Percentiles rank a stretch among this genome's conserved stretches.
Evolutionary conservation across 257 asterid species (phyloP).

Genomic region (Solanum chilense): DNA sequence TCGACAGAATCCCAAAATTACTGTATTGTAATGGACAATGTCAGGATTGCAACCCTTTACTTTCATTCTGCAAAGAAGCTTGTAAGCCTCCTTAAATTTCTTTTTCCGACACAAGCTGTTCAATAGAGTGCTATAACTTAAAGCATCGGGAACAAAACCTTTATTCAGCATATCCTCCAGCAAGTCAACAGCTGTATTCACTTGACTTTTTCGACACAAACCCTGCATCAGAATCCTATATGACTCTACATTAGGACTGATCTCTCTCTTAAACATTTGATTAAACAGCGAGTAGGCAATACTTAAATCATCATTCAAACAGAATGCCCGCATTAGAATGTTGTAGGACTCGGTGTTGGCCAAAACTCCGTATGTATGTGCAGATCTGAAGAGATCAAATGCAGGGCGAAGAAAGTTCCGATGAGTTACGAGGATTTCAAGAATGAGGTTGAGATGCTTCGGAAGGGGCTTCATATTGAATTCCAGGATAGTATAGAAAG

Average conservation of each 20-base stretch:
- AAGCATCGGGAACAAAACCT: slow-evolving; percentile 77
- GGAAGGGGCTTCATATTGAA: slow-evolving; percentile 60
- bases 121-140: slow-evolving; percentile 68
- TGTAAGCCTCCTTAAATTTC: slow-evolving; percentile 88
- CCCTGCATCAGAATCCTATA: slow-evolving; percentile 82
- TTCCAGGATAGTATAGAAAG: slow-evolving; percentile 69
- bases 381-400: slow-evolving; percentile 62
- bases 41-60: slow-evolving; percentile 87
- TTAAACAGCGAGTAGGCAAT: slow-evolving; percentile 66
- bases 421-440: slow-evolving; percentile 51
- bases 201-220: slow-evolving; percentile 88
- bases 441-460: slow-evolving; percentile 68
- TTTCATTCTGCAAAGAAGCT: slow-evolving; percentile 90
- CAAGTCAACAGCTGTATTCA: slow-evolving; percentile 72
- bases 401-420: slow-evolving; percentile 54
- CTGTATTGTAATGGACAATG: slow-evolving; percentile 73
- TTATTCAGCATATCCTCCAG: slow-evolving; percentile 93
- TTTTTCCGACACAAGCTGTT: slow-evolving; percentile 81
- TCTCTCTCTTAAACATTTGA: slow-evolving; percentile 66
- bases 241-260: slow-evolving; percentile 70
- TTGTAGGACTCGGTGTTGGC: slow-evolving; percentile 71
- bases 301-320: slow-evolving; percentile 59
- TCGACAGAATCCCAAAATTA: slow-evolving; percentile 71
- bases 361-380: slow-evolving; percentile 50
- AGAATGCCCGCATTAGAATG: slow-evolving; percentile 74